A percentile compares a stretch with the other conserved stretches of the same genome.
phyloP scores from a whole-genome alignment of 2,329 filamentous ascomycete species.

The Monosporascus cannonballus region DNA sequence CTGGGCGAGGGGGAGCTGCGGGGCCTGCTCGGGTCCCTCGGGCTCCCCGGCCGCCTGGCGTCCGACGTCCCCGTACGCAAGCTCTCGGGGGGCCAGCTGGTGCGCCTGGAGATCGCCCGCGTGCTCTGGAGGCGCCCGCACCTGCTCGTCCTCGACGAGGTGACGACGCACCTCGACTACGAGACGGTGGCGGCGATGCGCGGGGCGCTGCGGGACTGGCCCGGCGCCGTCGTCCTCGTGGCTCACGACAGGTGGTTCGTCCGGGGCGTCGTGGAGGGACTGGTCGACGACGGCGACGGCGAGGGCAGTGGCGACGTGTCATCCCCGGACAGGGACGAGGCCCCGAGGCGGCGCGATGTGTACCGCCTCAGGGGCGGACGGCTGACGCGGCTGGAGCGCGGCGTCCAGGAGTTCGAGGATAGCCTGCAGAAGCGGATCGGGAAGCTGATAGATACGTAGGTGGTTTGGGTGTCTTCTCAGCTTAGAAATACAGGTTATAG shows the following conservation, averaged over 20 bases:
- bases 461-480: neutral
- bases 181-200: conserved; percentile 71
- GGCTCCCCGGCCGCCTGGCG: conserved; percentile 62
- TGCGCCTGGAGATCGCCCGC: conserved; percentile 57
- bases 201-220: conserved; percentile 59
- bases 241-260: conserved; percentile 82
- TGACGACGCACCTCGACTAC: conserved; percentile 80
- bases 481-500: no score
- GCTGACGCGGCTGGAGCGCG: conserved; percentile 48
- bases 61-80: conserved; percentile 68
- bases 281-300: conserved; percentile 32
- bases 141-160: conserved; percentile 70
- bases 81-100: conserved; percentile 75
- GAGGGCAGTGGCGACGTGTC: conserved; percentile 37
- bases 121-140: conserved; percentile 66
- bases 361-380: conserved; percentile 55
- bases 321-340: conserved; percentile 27
- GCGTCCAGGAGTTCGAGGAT: conserved; percentile 56
- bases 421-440: conserved; percentile 18
- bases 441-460: conserved; percentile 10
- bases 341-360: conserved; percentile 44
- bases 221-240: conserved; percentile 70
- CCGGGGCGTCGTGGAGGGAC: conserved; percentile 63
- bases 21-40: conserved; percentile 60
- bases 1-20: conserved; percentile 64